Evolutionary conservation across 495 filamentous ascomycete species (phyloP).

Genomic region (Lentithecium fluviatile): DNA sequence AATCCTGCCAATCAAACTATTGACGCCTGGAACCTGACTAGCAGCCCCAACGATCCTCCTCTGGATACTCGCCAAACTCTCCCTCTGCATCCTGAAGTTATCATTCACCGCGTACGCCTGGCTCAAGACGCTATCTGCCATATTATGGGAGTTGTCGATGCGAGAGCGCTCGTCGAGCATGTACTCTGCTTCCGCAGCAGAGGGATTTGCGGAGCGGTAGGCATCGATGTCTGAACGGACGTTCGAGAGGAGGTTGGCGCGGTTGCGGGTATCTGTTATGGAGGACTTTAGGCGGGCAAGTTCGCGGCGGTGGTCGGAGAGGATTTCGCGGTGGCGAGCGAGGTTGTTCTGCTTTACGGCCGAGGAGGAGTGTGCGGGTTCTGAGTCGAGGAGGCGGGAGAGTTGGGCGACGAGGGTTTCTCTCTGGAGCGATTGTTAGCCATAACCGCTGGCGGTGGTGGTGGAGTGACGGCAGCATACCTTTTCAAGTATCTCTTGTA

Average conservation of each 20-base stretch:
- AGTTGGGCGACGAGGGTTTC: conserved; percentile 81
- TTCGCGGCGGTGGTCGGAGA: conserved; percentile 82
- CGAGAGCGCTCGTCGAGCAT: conserved; percentile 87
- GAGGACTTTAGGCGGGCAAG: conserved; percentile 66
- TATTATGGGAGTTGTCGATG: conserved; percentile 81
- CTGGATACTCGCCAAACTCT: conserved; percentile 82
- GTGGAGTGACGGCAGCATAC: conserved; percentile 1
- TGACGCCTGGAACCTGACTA: conserved; percentile 88
- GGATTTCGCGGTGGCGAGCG: conserved; percentile 84
- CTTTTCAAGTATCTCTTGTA: conserved; percentile 77
- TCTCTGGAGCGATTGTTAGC: conserved; percentile 54
- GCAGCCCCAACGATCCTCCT: conserved; percentile 83
- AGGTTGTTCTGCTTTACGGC: conserved; percentile 95
- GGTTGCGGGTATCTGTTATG: conserved; percentile 73
- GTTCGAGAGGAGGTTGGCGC: conserved; percentile 85
- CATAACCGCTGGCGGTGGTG: conserved; percentile 2
- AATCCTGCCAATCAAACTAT: conserved; percentile 89
- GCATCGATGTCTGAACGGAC: conserved; percentile 89
- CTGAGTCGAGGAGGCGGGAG: conserved; percentile 85
- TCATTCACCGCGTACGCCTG: conserved; percentile 98
- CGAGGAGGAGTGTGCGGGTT: conserved; percentile 82
- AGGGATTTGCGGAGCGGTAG: conserved; percentile 79
- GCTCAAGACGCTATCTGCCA: conserved; percentile 86
- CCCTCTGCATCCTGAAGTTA: conserved; percentile 80
- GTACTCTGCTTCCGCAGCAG: conserved; percentile 83